Evolutionary conservation across 192 early-diverging fungal genomes (phyloP), one percentile per base, ranked within the genome.

Genomic region (Mortierella alpina): DNA sequence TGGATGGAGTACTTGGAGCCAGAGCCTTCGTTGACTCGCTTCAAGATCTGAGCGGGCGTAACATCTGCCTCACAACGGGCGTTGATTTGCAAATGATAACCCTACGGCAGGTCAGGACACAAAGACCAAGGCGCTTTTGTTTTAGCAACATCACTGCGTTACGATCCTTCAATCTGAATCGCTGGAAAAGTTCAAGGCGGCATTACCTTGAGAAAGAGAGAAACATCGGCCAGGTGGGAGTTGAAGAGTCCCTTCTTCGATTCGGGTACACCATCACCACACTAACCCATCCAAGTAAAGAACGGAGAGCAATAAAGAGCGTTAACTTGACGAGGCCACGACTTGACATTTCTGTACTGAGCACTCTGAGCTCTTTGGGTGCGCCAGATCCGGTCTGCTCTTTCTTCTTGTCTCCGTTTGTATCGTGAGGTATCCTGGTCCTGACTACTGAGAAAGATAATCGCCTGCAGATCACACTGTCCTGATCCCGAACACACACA

Each of bases 231-330:
- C 40, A 96, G 82, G 62, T 96, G 95, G 40, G 89, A 84, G 71
- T 90, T 91, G 68, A 96, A 97, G 58, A 95, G 85, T 39, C 93
- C 96, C 87, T 98, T 98, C 77, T 92, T 90, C 51, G 90, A 83
- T 64, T 96, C 96, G 15, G 95, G 95, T n/a, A 98, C 97, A 49
- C 96, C 96, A 56, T 93, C 93, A 7, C 97, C 97, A 80, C 96
- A 98, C 92, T 94, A 69, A 1, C 31, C 31, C 31, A 31, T 52
- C 6, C 2, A 47, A 3, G 65, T 31, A 40, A 63, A 56, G 39
- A 15, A 64, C 2, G 20, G 51, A 59, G 46, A 31, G 31, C 31
- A 31, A 31, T 31, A 31, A 2, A 31, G 31, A 31, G 31, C 31
- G 31, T 31, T 31, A 31, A 31, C 31, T 31, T 31, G 31, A 31